Percentiles rank a stretch among this genome's conserved stretches.
Conservation (phyloP, 2,329 filamentous ascomycete genomes). For the Tolypocladium inflatum region DNA sequence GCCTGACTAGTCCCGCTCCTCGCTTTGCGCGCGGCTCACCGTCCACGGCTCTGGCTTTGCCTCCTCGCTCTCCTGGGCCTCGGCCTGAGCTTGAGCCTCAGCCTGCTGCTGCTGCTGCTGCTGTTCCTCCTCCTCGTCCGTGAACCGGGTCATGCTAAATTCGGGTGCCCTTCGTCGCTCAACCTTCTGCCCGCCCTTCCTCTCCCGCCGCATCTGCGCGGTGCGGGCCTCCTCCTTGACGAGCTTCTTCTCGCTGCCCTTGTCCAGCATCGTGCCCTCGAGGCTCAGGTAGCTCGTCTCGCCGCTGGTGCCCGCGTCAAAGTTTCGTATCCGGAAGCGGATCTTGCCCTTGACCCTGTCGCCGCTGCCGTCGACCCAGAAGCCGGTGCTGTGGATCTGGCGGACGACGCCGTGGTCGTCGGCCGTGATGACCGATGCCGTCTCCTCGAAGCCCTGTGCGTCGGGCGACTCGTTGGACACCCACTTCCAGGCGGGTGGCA, state of each 20-base stretch:
- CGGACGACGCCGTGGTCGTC: conserved; percentile 43
- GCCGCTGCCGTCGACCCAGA: conserved; percentile 67
- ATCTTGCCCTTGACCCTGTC: conserved; percentile 61
- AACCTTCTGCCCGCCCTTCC: conserved; percentile 18
- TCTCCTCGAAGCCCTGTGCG: conserved; percentile 30
- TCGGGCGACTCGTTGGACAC: conserved; percentile 43
- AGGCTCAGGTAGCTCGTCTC: conserved; percentile 75
- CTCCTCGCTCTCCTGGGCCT: conserved; percentile 10
- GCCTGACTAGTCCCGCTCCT: conserved; percentile 5
- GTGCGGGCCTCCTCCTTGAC: conserved; percentile 34
- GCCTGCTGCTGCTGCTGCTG: conserved; percentile 5
- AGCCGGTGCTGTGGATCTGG: conserved; percentile 50
- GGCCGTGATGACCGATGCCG: conserved; percentile 28
- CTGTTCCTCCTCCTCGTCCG: conserved; percentile 35
- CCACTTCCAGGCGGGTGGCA: conserved; percentile 78
- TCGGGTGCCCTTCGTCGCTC: conserved; percentile 35
- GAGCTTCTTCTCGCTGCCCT: conserved; percentile 54
- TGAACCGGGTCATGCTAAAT: conserved; percentile 48
- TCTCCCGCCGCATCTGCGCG: conserved; percentile 22
- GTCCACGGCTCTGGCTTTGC: conserved; percentile 13
- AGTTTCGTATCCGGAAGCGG: conserved; percentile 72
- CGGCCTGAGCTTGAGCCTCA: background rate
- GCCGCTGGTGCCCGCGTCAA: conserved; percentile 68
- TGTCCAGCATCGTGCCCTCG: conserved; percentile 74
- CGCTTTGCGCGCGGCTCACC: conserved; percentile 6